Evolutionary conservation across 2,329 filamentous ascomycete species (phyloP).

Genomic region (Akanthomyces lecanii): DNA sequence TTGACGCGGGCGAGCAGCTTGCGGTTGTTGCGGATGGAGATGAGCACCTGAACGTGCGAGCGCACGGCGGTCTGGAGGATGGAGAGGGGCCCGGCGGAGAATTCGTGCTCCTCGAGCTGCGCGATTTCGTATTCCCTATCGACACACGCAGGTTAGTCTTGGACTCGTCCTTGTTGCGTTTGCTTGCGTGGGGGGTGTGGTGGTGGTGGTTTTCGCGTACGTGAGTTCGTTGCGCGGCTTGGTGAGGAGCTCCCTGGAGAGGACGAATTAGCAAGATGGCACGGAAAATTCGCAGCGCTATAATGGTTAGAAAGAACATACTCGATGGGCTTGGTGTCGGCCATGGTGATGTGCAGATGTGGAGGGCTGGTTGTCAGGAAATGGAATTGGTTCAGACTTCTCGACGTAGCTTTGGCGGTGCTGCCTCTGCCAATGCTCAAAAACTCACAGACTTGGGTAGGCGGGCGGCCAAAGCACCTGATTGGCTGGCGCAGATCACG

Average conservation of each 20-base stretch:
- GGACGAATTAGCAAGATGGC: constrained; percentile 26
- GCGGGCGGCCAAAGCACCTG: neutral
- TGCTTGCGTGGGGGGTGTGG: constrained; percentile 20
- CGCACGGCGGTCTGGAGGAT: constrained; percentile 96
- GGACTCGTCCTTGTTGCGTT: neutral
- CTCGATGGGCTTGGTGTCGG: constrained; percentile 66
- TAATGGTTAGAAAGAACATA: constrained; percentile 37
- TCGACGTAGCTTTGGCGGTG: constrained; percentile 12
- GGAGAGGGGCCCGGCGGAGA: constrained; percentile 59
- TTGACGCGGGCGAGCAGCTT: constrained; percentile 97
- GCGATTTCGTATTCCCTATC: constrained; percentile 84
- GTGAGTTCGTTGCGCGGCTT: constrained; percentile 90
- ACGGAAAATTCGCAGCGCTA: neutral
- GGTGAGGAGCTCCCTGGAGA: constrained; percentile 72
- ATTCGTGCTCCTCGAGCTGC: constrained; percentile 58
- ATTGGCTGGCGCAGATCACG: constrained; percentile 1
- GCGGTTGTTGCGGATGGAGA: constrained; percentile 96
- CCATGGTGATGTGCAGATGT: constrained; percentile 40
- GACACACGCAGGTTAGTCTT: constrained; percentile 12
- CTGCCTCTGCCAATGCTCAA: constrained; percentile 7
- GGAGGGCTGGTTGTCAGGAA: neutral
- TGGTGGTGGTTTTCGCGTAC: constrained; percentile 50
- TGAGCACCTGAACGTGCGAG: constrained; percentile 91
- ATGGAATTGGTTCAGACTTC: neutral
- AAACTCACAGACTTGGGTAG: constrained; percentile 15